Conservation (phyloP, 2,329 filamentous ascomycete genomes). For the Tolypocladium paradoxum region DNA sequence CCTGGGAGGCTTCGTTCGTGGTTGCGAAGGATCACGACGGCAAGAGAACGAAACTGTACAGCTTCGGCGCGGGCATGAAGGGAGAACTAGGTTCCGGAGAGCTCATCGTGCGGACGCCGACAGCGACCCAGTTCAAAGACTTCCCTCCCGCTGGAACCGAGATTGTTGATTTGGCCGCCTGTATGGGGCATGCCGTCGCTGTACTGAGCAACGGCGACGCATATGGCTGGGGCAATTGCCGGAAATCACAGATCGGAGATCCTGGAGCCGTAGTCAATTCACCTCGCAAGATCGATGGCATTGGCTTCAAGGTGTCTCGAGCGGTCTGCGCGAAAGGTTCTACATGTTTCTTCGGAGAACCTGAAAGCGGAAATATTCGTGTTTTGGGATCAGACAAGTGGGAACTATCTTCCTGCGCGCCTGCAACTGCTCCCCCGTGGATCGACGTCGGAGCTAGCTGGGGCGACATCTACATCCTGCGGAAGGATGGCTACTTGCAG, state of each 20-base stretch:
- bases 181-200: constrained; percentile 67
- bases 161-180: constrained; percentile 57
- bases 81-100: constrained; percentile 62
- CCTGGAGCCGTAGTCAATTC: constrained; percentile 40
- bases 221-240: constrained; percentile 81
- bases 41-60: constrained; percentile 42
- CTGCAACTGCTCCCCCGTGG: constrained; percentile 45
- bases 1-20: constrained; percentile 66
- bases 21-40: constrained; percentile 35
- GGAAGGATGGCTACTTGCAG: constrained; percentile 45
- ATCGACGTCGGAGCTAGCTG: constrained; percentile 66
- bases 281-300: constrained; percentile 49
- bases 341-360: constrained; percentile 56
- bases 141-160: constrained; percentile 52
- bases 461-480: constrained; percentile 68
- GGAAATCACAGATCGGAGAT: constrained; percentile 73
- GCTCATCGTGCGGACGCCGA: constrained; percentile 35
- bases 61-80: constrained; percentile 54
- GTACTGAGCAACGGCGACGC: constrained; percentile 65
- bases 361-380: constrained; percentile 45
- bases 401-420: constrained; percentile 48
- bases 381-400: constrained; percentile 71
- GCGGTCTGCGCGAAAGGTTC: constrained; percentile 79
- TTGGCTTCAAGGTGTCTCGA: constrained; percentile 51
- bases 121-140: constrained; percentile 37